Percentiles rank a stretch among this genome's conserved stretches.
Evolutionary conservation across 2,329 filamentous ascomycete species (phyloP).

Genomic region (Calonectria leucothoes): DNA sequence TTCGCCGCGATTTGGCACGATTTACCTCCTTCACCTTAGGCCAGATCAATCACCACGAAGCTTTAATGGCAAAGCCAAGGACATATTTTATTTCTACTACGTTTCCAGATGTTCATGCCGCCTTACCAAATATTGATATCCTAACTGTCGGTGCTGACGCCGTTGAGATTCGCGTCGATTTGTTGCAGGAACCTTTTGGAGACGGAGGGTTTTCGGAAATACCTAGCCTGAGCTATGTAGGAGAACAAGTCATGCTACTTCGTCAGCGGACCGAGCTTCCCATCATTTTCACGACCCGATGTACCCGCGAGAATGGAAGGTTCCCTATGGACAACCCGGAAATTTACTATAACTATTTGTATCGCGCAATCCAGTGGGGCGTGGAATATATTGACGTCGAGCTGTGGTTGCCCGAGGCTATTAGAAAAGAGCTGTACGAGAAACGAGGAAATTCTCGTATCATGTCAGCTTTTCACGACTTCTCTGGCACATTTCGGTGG

Average conservation of each 20-base stretch:
- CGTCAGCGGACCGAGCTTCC: constrained; percentile 87
- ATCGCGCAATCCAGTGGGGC: constrained; percentile 87
- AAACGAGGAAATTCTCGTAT: constrained; percentile 83
- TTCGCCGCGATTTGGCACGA: constrained; percentile 79
- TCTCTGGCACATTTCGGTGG: constrained; percentile 87
- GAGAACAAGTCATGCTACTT: constrained; percentile 86
- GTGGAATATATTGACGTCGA: constrained; percentile 93
- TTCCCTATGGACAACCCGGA: constrained; percentile 86
- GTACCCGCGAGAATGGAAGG: constrained; percentile 82
- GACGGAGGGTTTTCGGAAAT: constrained; percentile 73
- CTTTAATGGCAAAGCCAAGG: constrained; percentile 79
- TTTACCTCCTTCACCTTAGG: constrained; percentile 85
- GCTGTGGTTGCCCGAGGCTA: constrained; percentile 84
- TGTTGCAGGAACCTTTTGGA: constrained; percentile 77
- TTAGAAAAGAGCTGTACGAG: constrained; percentile 75
- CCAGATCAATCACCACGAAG: constrained; percentile 82
- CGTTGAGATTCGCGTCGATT: constrained; percentile 85
- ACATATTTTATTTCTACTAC: constrained; percentile 91
- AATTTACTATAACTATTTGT: constrained; percentile 83
- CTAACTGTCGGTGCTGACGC: constrained; percentile 88
- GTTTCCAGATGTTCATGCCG: constrained; percentile 86
- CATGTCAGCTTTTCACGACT: constrained; percentile 93
- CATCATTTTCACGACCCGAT: constrained; percentile 90
- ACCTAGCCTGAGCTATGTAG: constrained; percentile 85
- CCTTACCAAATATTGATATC: constrained; percentile 87